These are phyloP conservation scores for Pichia gijzeniarum DNA, from an alignment of 805 yeast genomes.

Conservation along the genomic window DNA sequence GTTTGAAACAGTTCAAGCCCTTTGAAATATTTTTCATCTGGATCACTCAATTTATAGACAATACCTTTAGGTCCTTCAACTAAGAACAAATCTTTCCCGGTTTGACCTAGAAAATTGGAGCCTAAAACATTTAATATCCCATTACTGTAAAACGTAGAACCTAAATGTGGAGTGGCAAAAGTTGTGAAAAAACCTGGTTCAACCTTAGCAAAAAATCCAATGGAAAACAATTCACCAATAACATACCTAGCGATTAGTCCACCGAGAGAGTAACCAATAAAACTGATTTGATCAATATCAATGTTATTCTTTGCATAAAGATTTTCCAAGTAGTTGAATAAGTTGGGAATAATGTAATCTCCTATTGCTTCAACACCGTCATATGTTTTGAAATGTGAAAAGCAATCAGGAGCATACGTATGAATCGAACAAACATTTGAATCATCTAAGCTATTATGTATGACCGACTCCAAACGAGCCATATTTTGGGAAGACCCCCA, in stretches of 20 bases:
- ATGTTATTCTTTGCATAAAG: conserved; percentile 29
- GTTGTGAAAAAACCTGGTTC: conserved; percentile 60
- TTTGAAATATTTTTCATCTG: conserved; percentile 39
- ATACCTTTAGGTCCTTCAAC: conserved; percentile 36
- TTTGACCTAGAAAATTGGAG: conserved; percentile 48
- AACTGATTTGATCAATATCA: conserved; percentile 49
- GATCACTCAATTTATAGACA: conserved; percentile 48
- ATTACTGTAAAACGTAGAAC: conserved; percentile 44
- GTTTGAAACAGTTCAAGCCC: conserved; percentile 55
- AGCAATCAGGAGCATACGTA: conserved; percentile 50
- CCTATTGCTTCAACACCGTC: conserved; percentile 80
- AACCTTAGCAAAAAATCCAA: conserved; percentile 47
- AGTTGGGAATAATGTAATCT: conserved; percentile 61
- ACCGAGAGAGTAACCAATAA: conserved; percentile 86
- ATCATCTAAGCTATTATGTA: conserved; percentile 31
- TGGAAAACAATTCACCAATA: conserved; percentile 43
- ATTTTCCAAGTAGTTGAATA: conserved; percentile 38
- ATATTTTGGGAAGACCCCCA: conserved; percentile 66
- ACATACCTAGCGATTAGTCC: conserved; percentile 80
- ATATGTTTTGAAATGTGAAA: conserved; percentile 68
- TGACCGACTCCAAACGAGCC: conserved; percentile 37
- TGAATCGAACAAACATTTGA: conserved; percentile 33
- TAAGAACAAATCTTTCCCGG: conserved; percentile 73
- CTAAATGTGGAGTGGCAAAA: conserved; percentile 76
- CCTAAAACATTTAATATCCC: conserved; percentile 45